phyloP scores from a whole-genome alignment of 1,139 yeast species.

The Yamadazyma atlantica region DNA sequence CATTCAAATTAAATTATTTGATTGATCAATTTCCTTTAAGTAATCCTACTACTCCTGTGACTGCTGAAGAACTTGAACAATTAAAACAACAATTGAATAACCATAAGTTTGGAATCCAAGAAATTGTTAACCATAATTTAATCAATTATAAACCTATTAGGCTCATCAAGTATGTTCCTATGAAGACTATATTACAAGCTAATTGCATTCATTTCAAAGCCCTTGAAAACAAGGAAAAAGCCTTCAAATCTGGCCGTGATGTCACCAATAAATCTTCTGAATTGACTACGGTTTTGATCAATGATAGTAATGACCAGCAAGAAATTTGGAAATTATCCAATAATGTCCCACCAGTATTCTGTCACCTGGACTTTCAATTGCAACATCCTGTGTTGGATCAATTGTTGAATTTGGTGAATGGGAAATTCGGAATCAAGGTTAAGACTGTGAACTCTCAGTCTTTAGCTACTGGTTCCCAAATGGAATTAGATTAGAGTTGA shows the following conservation, averaged over 20 bases:
- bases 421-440: conserved; percentile 63
- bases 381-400: conserved; percentile 46
- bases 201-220: conserved; percentile 56
- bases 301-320: conserved; percentile 17
- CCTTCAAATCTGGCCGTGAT: conserved; percentile 52
- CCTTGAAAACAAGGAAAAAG: conserved; percentile 55
- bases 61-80: conserved; percentile 26
- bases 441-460: conserved; percentile 54
- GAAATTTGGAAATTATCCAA: conserved; percentile 73
- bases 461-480: conserved; percentile 16
- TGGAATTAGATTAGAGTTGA: conserved; percentile 15
- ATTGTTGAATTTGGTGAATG: conserved; percentile 60
- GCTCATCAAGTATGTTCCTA: conserved; percentile 68
- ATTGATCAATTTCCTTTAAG: conserved; percentile 57
- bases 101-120: conserved; percentile 76
- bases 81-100: conserved; percentile 55
- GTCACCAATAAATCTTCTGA: conserved; percentile 68
- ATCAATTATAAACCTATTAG: conserved; percentile 74
- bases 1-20: conserved; percentile 78
- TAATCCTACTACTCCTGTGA: conserved; percentile 27
- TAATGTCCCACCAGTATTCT: conserved; percentile 76
- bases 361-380: conserved; percentile 70
- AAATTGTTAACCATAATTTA: conserved; percentile 78
- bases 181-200: conserved; percentile 51
- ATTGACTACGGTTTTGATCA: conserved; percentile 59